phyloP scores from a whole-genome alignment of 1,284 basidiomycete species.

The Afroboletus lepidellus region DNA sequence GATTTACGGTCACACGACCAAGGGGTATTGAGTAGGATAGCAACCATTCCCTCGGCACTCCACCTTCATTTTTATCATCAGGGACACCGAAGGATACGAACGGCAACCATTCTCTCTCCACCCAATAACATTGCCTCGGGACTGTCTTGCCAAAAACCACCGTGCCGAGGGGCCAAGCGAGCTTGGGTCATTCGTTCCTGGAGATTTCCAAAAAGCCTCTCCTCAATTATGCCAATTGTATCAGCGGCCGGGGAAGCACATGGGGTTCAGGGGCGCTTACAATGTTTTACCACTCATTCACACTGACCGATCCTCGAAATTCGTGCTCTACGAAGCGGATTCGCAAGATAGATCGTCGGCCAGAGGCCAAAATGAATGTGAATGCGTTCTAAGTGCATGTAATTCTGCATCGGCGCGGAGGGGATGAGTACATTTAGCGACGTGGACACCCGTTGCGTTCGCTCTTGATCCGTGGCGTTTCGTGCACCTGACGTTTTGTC shows the following conservation, averaged over 20 bases:
- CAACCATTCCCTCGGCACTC: background rate
- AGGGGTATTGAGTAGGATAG: background rate
- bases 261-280: background rate
- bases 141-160: background rate
- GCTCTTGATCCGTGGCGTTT: background rate
- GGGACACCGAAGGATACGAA: background rate
- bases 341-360: background rate
- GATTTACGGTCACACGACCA: conserved; percentile 9
- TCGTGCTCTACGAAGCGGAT: background rate
- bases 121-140: background rate
- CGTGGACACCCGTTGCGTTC: background rate
- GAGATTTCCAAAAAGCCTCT: background rate
- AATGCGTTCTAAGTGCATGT: background rate
- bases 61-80: background rate
- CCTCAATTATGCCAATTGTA: background rate
- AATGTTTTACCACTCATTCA: background rate
- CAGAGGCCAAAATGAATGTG: background rate
- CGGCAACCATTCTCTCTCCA: background rate
- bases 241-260: background rate
- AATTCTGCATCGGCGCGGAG: background rate
- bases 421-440: background rate
- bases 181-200: background rate
- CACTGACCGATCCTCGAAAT: background rate
- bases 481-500: background rate
- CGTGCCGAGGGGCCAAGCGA: background rate